A percentile compares a stretch with the other conserved stretches of the same genome.
These are phyloP conservation scores for Tanacetum coccineum DNA, from an alignment of 129 eudicot genomes.

Conservation along the genomic window DNA sequence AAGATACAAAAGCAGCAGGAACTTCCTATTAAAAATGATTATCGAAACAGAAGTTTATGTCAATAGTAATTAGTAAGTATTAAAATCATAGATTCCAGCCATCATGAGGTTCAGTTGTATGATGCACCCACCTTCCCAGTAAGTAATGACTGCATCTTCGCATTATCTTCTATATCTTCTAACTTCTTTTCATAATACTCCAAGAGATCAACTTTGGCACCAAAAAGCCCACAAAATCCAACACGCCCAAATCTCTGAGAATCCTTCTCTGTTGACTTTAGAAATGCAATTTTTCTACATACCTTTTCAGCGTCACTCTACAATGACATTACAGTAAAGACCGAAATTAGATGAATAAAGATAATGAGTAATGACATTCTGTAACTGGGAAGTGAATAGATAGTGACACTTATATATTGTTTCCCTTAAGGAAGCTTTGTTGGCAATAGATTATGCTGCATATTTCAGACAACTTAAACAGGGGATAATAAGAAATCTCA, in stretches of 20 bases:
- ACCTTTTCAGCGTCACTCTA: slow-evolving; percentile 52
- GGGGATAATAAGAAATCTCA: neutral
- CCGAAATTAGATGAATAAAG: slow-evolving; percentile 16
- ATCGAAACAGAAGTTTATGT: slow-evolving; percentile 13
- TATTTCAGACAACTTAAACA: neutral
- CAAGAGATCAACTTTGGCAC: slow-evolving; percentile 52
- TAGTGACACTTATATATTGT: neutral
- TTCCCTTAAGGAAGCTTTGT: neutral
- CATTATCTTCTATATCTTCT: slow-evolving; percentile 53
- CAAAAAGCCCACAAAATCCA: slow-evolving; percentile 58
- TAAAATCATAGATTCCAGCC: slow-evolving; percentile 4
- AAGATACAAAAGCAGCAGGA: slow-evolving; percentile 88
- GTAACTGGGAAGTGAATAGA: slow-evolving; percentile 19
- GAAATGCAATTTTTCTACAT: slow-evolving; percentile 39
- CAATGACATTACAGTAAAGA: slow-evolving; percentile 16
- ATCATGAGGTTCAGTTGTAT: slow-evolving; percentile 12
- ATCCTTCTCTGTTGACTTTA: slow-evolving; percentile 39
- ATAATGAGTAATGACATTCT: slow-evolving; percentile 14
- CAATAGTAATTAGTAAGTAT: slow-evolving; percentile 16
- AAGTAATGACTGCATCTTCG: slow-evolving; percentile 41
- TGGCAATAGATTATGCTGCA: slow-evolving; percentile 2
- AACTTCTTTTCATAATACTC: slow-evolving; percentile 65
- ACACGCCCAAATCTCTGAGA: slow-evolving; percentile 45
- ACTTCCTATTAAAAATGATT: slow-evolving; percentile 46
- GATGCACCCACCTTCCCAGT: slow-evolving; percentile 49